Base-by-base conservation (phyloP, 345 rosid genomes). In the Populus ilicifolia region DNA sequence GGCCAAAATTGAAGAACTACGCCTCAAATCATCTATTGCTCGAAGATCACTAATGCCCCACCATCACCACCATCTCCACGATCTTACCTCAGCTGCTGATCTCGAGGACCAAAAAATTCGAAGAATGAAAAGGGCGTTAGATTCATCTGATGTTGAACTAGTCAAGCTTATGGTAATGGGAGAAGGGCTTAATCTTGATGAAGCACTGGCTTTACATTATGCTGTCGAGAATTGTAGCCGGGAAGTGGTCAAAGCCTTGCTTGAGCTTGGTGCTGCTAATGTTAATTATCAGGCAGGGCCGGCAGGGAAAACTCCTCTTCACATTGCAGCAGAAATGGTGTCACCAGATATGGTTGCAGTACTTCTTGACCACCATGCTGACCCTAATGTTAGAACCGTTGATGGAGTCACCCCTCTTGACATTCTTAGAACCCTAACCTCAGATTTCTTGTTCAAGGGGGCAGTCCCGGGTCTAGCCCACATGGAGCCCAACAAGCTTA, bases 91-190 rank as follows among this genome's bases (percentile, higher is more conserved):
- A 5, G 93, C 94, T 0, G 88, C 93, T 27, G 97, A 92, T 71
- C 92, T 94, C 0, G 99, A 96, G 82, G 97, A 94, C 82, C 98
- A 96, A 65, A 96, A 96, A 79, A 94, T 96, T 36, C 84, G 97
- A 25, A 83, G 97, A 50, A 96, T 96, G 99, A 89, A 97, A 80
- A 81, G 97, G 41, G 99, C 99, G 6, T 83, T 96, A 13, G 99
- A 96, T 80, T 92, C 98, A 2, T 96, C 98, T 0, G 99, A 96
- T 64, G 98, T 96, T 5, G 98, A 96, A 74, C 86, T 96, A 0
- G 97, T 96, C 52, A 96, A 94, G 87, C 93, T 96, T 5, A 96
- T 96, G 99, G 99, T 96, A 35, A 96, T 96, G 99, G 98, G 98
- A 13, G 99, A 96, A 86, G 99, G 99, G n/a, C 91, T 96, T 3